Evolutionary conservation across 495 filamentous ascomycete species (phyloP), one percentile per base, ranked within the genome.

Genomic region (Annulohypoxylon bovei): DNA sequence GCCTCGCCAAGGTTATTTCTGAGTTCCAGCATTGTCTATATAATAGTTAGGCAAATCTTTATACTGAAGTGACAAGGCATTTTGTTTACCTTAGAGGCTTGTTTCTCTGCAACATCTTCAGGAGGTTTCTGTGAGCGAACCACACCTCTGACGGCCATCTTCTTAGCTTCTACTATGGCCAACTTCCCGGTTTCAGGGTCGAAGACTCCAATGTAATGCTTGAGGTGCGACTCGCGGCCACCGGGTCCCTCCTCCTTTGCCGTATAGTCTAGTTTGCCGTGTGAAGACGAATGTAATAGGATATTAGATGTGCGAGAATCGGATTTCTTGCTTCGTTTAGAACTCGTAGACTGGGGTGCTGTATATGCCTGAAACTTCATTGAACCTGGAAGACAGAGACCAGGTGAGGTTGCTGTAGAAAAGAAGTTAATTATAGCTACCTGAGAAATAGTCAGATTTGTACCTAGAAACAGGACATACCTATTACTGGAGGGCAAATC

Each of bases 191-290:
- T 89, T 44, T 84, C 81, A 0, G 92, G 91, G 73, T 99, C 93
- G 68, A 90, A 93, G 47, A 98, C 84, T 28, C 92, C 95, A 65
- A 97, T 78, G 78, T 96, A 99, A 79, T 98, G 92, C 71, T 92
- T 92, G 62, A 96, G 78, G 44, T 89, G 80, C 8, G 87, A 83
- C 61, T 94, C 88, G 12, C 86, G 79, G 4, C 79, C 80, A 63
- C 87, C 85, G 12, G 87, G 86, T 12, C 86, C 82, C 61, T 91
- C 88, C 82, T 97, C 93, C 20, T 88, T 87, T 28, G 88, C 95
- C 16, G 86, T 87, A 76, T 95, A 97, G 79, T 98, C 92, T 64
- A 99, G 78, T 62, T 87, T 90, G 42, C 84, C 83, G 72, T 97
- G 92, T 4, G 87, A 84, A 30, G 90, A 89, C 4, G 94, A 93